Conservation (phyloP, 2,329 filamentous ascomycete species). For the Lecanicillium sp. region DNA sequence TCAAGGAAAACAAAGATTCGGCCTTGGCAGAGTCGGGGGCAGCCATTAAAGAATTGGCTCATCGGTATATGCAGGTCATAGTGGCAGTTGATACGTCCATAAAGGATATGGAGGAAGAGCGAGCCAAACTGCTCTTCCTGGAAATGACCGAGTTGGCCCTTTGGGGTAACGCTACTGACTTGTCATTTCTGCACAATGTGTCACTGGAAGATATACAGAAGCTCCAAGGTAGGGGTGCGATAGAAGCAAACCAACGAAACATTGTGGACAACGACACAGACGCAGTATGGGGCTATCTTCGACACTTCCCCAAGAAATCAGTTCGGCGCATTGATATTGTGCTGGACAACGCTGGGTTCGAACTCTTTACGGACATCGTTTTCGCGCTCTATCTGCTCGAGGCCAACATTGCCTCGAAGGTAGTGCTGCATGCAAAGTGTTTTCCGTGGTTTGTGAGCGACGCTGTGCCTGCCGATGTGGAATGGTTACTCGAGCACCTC, state of each 20-base stretch:
- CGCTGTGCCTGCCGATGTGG: conserved; percentile 55
- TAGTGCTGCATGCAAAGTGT: conserved; percentile 59
- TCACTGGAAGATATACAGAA: conserved; percentile 62
- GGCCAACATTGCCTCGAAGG: conserved; percentile 50
- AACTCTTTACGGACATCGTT: conserved; percentile 61
- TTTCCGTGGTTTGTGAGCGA: conserved; percentile 68
- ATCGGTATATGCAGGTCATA: conserved; percentile 46
- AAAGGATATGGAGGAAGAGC: conserved; percentile 35
- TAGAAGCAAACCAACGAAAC: conserved; percentile 55
- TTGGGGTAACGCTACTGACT: conserved; percentile 62
- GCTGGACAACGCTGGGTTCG: conserved; percentile 65
- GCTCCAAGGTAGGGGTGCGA: conserved; percentile 53
- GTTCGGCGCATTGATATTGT: conserved; percentile 57
- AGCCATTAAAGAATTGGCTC: conserved; percentile 54
- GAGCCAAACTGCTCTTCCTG: conserved; percentile 41
- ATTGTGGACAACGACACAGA: conserved; percentile 58
- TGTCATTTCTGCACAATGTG: conserved; percentile 55
- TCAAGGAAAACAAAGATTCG: too few species aligned
- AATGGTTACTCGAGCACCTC: not conserved
- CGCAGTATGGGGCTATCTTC: conserved; percentile 37
- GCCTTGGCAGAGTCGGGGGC: conserved; percentile 57
- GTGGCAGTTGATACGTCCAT: not conserved
- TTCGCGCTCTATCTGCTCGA: conserved; percentile 59
- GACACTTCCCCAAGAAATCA: conserved; percentile 21
- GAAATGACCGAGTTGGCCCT: conserved; percentile 62